Evolutionary conservation across 1,139 yeast species (phyloP), one percentile per base, ranked within the genome.

Genomic region (Hansenula lynferdii): DNA sequence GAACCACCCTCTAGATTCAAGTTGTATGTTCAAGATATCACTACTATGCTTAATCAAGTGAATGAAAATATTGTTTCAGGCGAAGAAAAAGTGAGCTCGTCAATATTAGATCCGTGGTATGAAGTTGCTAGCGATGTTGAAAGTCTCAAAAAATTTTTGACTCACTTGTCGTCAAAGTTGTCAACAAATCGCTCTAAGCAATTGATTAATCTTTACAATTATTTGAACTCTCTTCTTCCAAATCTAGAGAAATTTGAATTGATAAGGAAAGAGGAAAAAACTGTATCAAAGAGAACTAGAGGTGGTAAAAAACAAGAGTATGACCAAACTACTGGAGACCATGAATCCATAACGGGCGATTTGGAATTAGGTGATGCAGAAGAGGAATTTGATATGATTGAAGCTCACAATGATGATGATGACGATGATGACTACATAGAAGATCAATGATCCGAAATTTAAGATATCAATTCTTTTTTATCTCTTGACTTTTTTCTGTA

Each of bases 1-100:
- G 49, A 52, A 1, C 50, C 54, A 17, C 66, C 71, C 0, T 64
- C 75, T 2, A 49, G 57, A 14, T 73, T 73, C 55, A 71, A 69
- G 39, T 49, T 73, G n/a, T 72, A 70, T 41, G 77, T 72, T n/a
- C 72, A 72, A 45, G 78, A 73, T 53, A 65, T 70, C 1, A 62
- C 68, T 37, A 54, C 58, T 21, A 60, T 67, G 61, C 50, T 71
- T 15, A 23, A 64, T 40, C 20, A 22, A 4, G 11, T 18, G 5
- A 21, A 14, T 15, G 39, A 21, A 5, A 12, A 9, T 3, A 20
- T 7, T 5, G 23, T n/a, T n/a, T n/a, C n/a, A n/a, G n/a, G n/a
- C n/a, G n/a, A n/a, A n/a, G n/a, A n/a, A n/a, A n/a, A n/a, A n/a
- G n/a, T n/a, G n/a, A n/a, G n/a, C n/a, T n/a, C n/a, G n/a, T n/a